These are phyloP conservation scores for Arachis stenosperma DNA, from an alignment of 306 rosid species.

Conservation along the genomic window DNA sequence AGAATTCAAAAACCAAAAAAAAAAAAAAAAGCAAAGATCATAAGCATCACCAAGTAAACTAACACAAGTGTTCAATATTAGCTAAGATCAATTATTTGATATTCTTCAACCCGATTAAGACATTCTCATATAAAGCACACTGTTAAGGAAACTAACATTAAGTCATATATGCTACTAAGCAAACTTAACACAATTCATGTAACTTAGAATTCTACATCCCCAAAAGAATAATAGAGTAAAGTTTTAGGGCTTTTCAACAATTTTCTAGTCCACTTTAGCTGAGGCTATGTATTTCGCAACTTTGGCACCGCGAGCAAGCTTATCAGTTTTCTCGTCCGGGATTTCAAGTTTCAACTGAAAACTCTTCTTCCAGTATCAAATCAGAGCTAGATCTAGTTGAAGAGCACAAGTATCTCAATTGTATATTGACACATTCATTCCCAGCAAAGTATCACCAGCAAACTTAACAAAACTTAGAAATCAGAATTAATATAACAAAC, in stretches of 20 bases:
- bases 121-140: too few relatives aligned
- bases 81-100: too few relatives aligned
- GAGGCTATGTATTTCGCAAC: slow-evolving; percentile 64
- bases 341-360: slow-evolving; percentile 83
- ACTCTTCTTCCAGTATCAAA: slow-evolving; percentile 63
- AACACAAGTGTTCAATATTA: too few relatives aligned
- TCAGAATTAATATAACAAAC: too few relatives aligned
- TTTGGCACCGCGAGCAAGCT: slow-evolving; percentile 72
- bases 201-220: slow-evolving; percentile 6
- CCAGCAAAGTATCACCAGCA: slow-evolving; percentile 4
- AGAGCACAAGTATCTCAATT: slow-evolving; percentile 46
- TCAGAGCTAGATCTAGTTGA: slow-evolving; percentile 49
- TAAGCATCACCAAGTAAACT: too few relatives aligned
- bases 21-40: too few relatives aligned
- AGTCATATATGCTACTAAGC: too few relatives aligned
- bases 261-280: slow-evolving; percentile 43
- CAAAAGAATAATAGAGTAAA: background rate
- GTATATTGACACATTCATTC: slow-evolving; percentile 41
- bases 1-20: too few relatives aligned
- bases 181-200: too few relatives aligned
- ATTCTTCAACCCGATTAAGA: too few relatives aligned
- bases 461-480: too few relatives aligned
- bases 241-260: slow-evolving; percentile 42
- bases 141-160: too few relatives aligned
- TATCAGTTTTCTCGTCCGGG: slow-evolving; percentile 75